Percentiles rank a stretch among this genome's conserved stretches.
Conservation (phyloP, 371 early-diverging fungal genomes). For the Apophysomyces elegans region DNA sequence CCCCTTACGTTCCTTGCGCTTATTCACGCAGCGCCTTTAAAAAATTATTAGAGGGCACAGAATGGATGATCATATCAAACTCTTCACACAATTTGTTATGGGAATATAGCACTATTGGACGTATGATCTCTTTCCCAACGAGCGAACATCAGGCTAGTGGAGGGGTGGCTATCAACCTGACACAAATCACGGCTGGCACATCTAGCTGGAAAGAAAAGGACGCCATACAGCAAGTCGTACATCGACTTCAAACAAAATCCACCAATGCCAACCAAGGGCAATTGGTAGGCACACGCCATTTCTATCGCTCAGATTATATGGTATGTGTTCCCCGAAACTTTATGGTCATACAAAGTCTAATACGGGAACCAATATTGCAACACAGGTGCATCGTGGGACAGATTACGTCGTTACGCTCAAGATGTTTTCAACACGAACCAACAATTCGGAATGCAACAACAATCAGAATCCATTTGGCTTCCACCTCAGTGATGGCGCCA, state of each 20-base stretch:
- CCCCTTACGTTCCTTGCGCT: constrained; percentile 14
- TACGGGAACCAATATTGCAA: too few species aligned
- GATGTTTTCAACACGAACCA: constrained; percentile 33
- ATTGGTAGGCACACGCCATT: constrained; percentile 34
- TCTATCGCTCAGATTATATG: constrained; percentile 41
- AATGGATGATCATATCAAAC: constrained; percentile 34
- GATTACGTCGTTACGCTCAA: constrained; percentile 30
- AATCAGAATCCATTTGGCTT: constrained; percentile 36
- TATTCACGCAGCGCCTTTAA: constrained; percentile 21
- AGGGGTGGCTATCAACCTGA: constrained; percentile 31
- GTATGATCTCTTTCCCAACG: constrained; percentile 36
- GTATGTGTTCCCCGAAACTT: constrained; percentile 11
- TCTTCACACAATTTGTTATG: constrained; percentile 16
- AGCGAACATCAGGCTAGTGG: constrained; percentile 27
- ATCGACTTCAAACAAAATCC: neutral
- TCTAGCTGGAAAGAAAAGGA: constrained; percentile 1
- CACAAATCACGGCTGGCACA: constrained; percentile 9
- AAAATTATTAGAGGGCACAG: constrained; percentile 29
- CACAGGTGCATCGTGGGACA: neutral
- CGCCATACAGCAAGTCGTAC: neutral
- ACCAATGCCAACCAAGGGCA: constrained; percentile 36
- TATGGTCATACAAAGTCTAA: neutral
- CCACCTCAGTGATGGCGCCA: constrained; percentile 36
- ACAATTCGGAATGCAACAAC: constrained; percentile 36
- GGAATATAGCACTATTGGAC: constrained; percentile 41